Evolutionary conservation across 2,329 filamentous ascomycete species (phyloP), one percentile per base, ranked within the genome.

Genomic region (Ascochyta fabae): DNA sequence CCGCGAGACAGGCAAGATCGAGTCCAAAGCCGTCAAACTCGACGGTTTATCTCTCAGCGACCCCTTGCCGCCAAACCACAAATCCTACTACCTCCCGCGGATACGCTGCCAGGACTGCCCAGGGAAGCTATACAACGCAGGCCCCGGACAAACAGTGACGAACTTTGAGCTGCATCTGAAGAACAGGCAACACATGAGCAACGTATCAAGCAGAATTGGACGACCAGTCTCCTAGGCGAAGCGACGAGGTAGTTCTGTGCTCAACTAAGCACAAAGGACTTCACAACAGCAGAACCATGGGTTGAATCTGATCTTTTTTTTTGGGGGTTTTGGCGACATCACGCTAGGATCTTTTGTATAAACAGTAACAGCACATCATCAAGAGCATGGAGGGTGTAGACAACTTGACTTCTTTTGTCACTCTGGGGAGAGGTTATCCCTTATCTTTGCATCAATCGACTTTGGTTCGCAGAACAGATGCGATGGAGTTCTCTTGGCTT

Each of bases 151-250:
- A 73, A 92, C 92, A 2, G 90, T 94, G 5, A 88, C 88, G 41
- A 96, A 96, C 71, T 99, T 99, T 61, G 91, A 96, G 77, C 87
- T 96, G 1, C 95, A 99, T 78, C 81, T 98, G 44, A 91, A 88
- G 75, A 97, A 96, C 75, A 86, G 90, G 39, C 81, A 84, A 48
- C 95, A 99, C 50, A 67, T 66, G 58, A 60, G 62, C 35, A 74
- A 70, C 26, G 74, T 77, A 16, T 69, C 71, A n/a, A 71, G 65
- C 47, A 67, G 74, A 23, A 71, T 58, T 22, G 70, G 67, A 12
- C 59, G 61, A 44, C 51, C 55, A 7, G 51, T 59, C 22, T 52
- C 53, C 4, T 57, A 52, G 38, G 43, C 52, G 16, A 43, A 35
- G 24, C 22, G 9, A 6, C 6, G 4, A 29, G 15, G 13, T 27